Percentiles rank a stretch among this genome's conserved stretches.
Evolutionary conservation across 345 rosid species (phyloP).

Genomic region (Syzygium aromaticum): DNA sequence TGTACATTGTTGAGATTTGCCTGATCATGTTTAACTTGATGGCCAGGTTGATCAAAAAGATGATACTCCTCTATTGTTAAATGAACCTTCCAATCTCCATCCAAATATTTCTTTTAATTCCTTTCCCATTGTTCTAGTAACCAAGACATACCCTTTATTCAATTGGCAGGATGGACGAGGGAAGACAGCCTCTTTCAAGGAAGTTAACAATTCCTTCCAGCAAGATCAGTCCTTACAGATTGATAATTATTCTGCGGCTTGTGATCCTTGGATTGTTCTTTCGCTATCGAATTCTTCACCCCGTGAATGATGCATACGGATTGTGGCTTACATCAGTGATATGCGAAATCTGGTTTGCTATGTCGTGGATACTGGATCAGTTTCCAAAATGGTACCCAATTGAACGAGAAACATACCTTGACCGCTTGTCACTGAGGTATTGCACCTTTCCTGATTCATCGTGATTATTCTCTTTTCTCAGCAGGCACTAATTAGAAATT

Average conservation of each 20-base stretch:
- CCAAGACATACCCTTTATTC: not conserved
- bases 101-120: not conserved
- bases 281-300: constrained; percentile 84
- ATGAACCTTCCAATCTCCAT: not conserved
- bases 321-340: constrained; percentile 81
- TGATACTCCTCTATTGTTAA: not conserved
- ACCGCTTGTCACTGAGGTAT: constrained; percentile 62
- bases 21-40: not conserved
- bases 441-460: not conserved
- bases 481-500: not conserved
- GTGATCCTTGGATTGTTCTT: constrained; percentile 71
- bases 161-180: constrained; percentile 80
- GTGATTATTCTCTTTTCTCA: not conserved
- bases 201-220: constrained; percentile 73
- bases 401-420: constrained; percentile 79
- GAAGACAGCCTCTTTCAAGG: constrained; percentile 90
- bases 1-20: not conserved
- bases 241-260: constrained; percentile 65
- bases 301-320: constrained; percentile 66
- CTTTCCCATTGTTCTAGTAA: not conserved
- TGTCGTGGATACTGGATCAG: constrained; percentile 95
- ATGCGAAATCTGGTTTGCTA: constrained; percentile 93
- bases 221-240: constrained; percentile 78
- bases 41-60: not conserved
- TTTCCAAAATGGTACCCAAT: constrained; percentile 86